These are phyloP conservation scores for Exserohilum turcica DNA, from an alignment of 2,329 filamentous ascomycete genomes.

Conservation along the genomic window DNA sequence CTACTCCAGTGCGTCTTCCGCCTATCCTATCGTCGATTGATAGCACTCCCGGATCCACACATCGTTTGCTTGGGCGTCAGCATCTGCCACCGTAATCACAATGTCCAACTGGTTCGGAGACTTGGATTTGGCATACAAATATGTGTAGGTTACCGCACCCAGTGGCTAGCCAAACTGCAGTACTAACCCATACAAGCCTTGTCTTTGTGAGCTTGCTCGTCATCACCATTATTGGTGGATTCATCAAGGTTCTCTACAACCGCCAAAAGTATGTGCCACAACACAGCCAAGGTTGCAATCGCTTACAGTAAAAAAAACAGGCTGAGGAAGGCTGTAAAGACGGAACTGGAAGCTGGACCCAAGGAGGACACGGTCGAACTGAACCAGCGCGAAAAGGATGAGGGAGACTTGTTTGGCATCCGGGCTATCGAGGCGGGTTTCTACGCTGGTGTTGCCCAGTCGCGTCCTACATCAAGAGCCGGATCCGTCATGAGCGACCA, in stretches of 20 bases:
- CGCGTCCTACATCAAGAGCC: constrained; percentile 45
- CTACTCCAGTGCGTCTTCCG: not conserved
- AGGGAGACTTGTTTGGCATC: constrained; percentile 48
- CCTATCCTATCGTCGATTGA: not conserved
- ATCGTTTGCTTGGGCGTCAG: not conserved
- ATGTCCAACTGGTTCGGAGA: constrained; percentile 42
- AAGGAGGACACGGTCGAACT: constrained; percentile 44
- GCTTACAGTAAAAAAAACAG: constrained; percentile 24
- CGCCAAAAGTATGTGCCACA: constrained; percentile 40
- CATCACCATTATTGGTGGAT: constrained; percentile 40
- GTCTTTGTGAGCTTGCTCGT: constrained; percentile 42
- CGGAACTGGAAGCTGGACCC: constrained; percentile 32
- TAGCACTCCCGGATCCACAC: not conserved
- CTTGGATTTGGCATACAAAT: constrained; percentile 46
- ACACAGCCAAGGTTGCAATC: not conserved
- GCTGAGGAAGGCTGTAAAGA: constrained; percentile 37
- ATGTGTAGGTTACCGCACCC: constrained; percentile 30
- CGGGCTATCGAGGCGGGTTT: constrained; percentile 51
- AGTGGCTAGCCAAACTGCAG: not conserved
- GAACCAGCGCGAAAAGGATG: constrained; percentile 45
- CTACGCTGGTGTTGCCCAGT: constrained; percentile 48
- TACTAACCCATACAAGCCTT: constrained; percentile 34
- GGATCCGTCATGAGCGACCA: constrained; percentile 34
- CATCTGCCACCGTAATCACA: not conserved
- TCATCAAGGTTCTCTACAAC: constrained; percentile 44